phyloP scores from a whole-genome alignment of 768 basidiomycete species.

The Collybia nuda region DNA sequence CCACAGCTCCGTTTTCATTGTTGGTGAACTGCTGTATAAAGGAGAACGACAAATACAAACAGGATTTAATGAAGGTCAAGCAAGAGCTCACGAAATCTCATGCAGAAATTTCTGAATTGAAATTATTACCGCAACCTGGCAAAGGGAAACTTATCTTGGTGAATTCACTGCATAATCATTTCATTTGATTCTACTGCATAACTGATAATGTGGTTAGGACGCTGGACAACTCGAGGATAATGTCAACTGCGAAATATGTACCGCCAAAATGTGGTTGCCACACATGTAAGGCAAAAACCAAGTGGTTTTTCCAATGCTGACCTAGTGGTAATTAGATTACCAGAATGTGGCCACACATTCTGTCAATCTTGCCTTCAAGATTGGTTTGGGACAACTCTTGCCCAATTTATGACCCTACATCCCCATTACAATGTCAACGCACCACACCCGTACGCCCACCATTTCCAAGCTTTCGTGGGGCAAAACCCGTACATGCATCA shows the following conservation, averaged over 20 bases:
- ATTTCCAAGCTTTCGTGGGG: conserved; percentile 13
- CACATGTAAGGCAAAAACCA: conserved; percentile 47
- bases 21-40: conserved; percentile 11
- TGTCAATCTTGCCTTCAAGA: conserved; percentile 62
- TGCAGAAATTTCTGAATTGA: conserved; percentile 27
- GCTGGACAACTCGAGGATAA: conserved; percentile 49
- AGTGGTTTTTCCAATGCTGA: conserved; percentile 1
- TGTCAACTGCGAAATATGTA: conserved; percentile 66
- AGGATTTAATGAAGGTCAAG: conserved; percentile 23
- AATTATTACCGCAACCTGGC: conserved; percentile 18
- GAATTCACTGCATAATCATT: conserved; percentile 7
- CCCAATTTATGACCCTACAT: conserved; percentile 45
- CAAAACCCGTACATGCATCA: conserved; percentile 21
- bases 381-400: conserved; percentile 49
- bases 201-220: conserved; percentile 28
- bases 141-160: conserved; percentile 31
- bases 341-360: conserved; percentile 70
- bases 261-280: conserved; percentile 62
- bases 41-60: conserved; percentile 31
- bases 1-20: neutral
- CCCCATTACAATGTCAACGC: conserved; percentile 42
- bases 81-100: conserved; percentile 16
- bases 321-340: conserved; percentile 39
- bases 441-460: conserved; percentile 14
- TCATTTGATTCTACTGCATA: neutral